Base-by-base conservation (phyloP, 805 yeast species). In the Wickerhamiella occidentalis region DNA sequence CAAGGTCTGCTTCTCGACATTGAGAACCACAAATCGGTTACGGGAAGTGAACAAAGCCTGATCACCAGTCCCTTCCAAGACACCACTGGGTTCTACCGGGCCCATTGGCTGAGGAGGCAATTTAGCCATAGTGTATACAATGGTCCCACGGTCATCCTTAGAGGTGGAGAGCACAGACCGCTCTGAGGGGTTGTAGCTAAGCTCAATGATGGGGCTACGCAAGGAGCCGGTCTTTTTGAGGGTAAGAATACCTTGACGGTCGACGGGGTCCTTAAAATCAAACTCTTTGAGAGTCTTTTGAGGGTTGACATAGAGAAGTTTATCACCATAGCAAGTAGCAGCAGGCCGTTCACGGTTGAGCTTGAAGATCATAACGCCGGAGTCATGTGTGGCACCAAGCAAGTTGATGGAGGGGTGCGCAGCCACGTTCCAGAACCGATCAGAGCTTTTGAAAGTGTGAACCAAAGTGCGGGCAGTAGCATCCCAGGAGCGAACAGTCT, bases 281-380 rank as follows among this genome's bases (percentile, higher is more conserved):
- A 76, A 87, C 49, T 77, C 69, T 66, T 86, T 94, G 48, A 90
- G 80, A 65, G 86, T 94, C 65, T 82, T 85, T 63, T 86, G 95
- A 53, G 77, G 75, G 66, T 85, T 86, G 59, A 87, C 78, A 61
- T 75, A 90, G 54, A 76, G 76, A 58, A 92, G 66, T 58, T 75
- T 79, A 66, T 84, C 84, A 63, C 84, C 92, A 68, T 73, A 75
- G 1, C 50, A 17, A 4, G 84, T 66, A 59, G 77, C 76, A n/a
- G 96, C 94, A 12, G 98, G 97, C 66, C 98, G 80, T 72, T 92
- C 99, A 64, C 97, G 83, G 65, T 86, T 96, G 53, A 92, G 75
- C 69, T 92, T 92, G 77, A 92, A 94, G 45, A 92, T 95, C 94
- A 88, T 88, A 26, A 87, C 94, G 65, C 99, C 99, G 13, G 87